Conservation (phyloP, 176 grass and related monocot species). For the Zizania latifolia region DNA sequence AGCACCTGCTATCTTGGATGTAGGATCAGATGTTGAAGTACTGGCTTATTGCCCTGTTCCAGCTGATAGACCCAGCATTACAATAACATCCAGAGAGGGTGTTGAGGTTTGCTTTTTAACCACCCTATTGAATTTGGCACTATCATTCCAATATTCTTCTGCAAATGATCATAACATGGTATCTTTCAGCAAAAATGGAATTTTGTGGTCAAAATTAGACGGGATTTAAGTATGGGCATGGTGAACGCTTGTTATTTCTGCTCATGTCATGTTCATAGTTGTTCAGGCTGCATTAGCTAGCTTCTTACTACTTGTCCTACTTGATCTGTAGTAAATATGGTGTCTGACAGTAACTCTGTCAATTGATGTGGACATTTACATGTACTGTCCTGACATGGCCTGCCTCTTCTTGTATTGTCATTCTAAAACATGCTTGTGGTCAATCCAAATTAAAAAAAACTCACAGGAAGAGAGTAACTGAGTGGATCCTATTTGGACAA, state of each 20-base stretch:
- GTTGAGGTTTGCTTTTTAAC: slow-evolving; percentile 45
- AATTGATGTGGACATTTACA: neutral
- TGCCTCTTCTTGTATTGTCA: neutral
- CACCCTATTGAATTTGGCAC: neutral
- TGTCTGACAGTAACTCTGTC: neutral
- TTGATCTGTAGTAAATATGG: neutral
- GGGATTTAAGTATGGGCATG: neutral
- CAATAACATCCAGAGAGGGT: slow-evolving; percentile 35
- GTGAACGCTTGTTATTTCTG: neutral
- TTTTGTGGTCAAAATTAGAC: neutral
- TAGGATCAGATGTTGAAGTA: slow-evolving; percentile 71
- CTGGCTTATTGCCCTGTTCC: slow-evolving; percentile 78
- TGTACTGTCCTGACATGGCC: neutral
- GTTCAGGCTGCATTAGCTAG: neutral
- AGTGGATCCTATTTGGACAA: neutral
- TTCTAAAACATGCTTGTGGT: neutral
- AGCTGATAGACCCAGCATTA: slow-evolving; percentile 34
- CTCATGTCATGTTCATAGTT: neutral
- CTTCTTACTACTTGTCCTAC: neutral
- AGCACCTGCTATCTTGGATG: slow-evolving; percentile 91
- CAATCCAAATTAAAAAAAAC: neutral
- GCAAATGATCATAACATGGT: neutral
- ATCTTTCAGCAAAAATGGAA: neutral
- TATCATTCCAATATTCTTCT: neutral
- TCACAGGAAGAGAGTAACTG: neutral